Base-by-base conservation (phyloP, 2,329 filamentous ascomycete species). In the Ophiocordyceps camponoti-rufipedis region DNA sequence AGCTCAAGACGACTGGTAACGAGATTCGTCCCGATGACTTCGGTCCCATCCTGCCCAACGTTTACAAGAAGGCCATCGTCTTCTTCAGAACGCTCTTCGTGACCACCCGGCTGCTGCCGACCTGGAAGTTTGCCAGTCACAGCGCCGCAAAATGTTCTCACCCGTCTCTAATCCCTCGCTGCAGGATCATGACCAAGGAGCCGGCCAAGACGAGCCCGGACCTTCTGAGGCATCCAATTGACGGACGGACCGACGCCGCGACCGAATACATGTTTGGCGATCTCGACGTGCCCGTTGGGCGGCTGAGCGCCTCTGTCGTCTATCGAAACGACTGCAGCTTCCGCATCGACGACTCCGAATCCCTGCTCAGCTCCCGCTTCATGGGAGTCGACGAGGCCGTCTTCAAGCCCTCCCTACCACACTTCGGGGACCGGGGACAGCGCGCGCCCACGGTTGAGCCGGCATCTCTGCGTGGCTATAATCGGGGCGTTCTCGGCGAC, bases 21-120 rank as follows among this genome's bases (percentile, higher is more conserved):
- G 49, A 75, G 76, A 69, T 47, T 58, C 68, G 58, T 58, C 71
- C 51, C 14, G 69, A 74, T 43, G 75, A 75, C 57, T 85, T 80
- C 58, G 74, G 73, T 8, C 68, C 68, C 11, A 69, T 67, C 31
- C 67, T 96, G 44, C 87, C 91, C 13, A 89, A 85, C 45, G 80
- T 94, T 48, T 98, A 98, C 71, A 98, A 98, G 66, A 91, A 94
- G 65, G 86, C 85, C 54, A 94, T 98, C 51, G 83, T 96, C 52
- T 78, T 95, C 54, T 95, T 96, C 63, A 77, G 91, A 48, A 87
- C 87, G 2, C 71, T 98, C 42, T 94, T 85, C 60, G 78, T 85
- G 44, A 83, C 84, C 46, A 77, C 85, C 39, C 82, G 85, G 54
- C 74, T 95, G 49, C 67, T 94, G 49, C 91, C 91, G 2, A 79